Evolutionary conservation across 2,329 filamentous ascomycete species (phyloP), one percentile per base, ranked within the genome.

Genomic region (Fusarium oligoseptatum): DNA sequence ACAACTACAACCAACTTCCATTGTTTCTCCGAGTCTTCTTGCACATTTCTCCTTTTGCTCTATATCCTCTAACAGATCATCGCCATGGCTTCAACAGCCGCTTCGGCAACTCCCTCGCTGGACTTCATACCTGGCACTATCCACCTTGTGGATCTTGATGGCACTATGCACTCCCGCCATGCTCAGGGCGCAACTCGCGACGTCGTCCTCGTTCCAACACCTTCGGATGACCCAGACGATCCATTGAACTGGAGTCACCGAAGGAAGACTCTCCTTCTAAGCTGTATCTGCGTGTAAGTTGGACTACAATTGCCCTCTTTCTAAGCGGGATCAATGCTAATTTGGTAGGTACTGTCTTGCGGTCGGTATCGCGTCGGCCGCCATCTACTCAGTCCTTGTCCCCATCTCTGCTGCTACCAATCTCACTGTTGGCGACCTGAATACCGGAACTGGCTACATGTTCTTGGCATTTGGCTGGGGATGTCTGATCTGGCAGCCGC

Each of bases 381-480:
- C 48, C 9, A 45, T 64, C 20, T 64, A 64, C 36, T 64, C 61
- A 2, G 32, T 48, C 15, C 61, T 64, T 22, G 48, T 39, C n/a
- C 61, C 61, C 14, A 39, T 55, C 15, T 64, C 61, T 4, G 32
- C 34, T 20, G 45, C 61, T 22, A 55, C 61, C 6, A 48, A 48
- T 27, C 48, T 64, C 9, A 64, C 48, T 32, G 41, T 50, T 5
- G 43, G 32, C 17, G 61, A 64, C 34, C 32, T 64, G 22, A 64
- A 64, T 41, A 24, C 61, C 24, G 61, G 61, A 55, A 64, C 61
- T 4, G 61, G 61, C 20, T 64, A 64, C 45, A 55, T 81, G 36
- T 83, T 83, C 29, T 75, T 82, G 9, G 79, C 81, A 64, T 78
- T 77, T 17, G 81, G 81, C 8, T 83, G 81, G 81, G 81, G 79